These are phyloP conservation scores for Mitragyna speciosa DNA, from an alignment of 257 asterid genomes.

Conservation along the genomic window DNA sequence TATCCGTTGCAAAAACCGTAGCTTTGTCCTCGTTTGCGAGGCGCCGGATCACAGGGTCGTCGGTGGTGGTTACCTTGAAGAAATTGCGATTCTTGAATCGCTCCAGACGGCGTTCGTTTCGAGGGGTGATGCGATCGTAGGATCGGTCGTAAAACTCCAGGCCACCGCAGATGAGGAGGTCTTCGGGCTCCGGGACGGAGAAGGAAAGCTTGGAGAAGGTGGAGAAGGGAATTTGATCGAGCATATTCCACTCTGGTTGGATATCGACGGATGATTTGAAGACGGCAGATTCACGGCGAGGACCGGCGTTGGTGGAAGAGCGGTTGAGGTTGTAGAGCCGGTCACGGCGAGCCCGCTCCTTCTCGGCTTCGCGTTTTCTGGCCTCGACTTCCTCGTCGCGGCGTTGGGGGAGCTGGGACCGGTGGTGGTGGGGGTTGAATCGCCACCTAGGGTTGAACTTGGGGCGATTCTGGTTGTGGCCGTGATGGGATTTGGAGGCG, in stretches of 20 bases:
- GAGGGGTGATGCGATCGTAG: conserved; percentile 80
- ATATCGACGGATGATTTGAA: conserved; percentile 91
- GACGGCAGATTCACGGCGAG: conserved; percentile 77
- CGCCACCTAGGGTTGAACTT: conserved; percentile 86
- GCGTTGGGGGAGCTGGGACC: conserved; percentile 91
- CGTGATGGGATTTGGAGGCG: conserved; percentile 67
- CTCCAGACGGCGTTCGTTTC: conserved; percentile 67
- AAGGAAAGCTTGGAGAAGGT: conserved; percentile 81
- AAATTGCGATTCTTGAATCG: conserved; percentile 88
- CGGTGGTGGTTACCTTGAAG: conserved; percentile 91
- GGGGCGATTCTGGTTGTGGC: conserved; percentile 69
- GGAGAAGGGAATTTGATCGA: conserved; percentile 95
- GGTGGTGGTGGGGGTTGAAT: conserved; percentile 58
- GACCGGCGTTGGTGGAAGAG: conserved; percentile 37
- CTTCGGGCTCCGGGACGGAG: conserved; percentile 85
- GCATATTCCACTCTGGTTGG: conserved; percentile 99
- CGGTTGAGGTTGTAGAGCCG: conserved; percentile 61
- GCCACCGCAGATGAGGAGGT: conserved; percentile 74
- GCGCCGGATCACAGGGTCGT: conserved; percentile 92
- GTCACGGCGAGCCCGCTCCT: conserved; percentile 84
- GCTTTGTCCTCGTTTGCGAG: conserved; percentile 97
- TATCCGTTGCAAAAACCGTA: conserved; percentile 84
- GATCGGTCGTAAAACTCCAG: conserved; percentile 88
- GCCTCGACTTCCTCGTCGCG: conserved; percentile 95
- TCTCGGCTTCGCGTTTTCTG: conserved; percentile 82